Percentiles rank a stretch among this genome's conserved stretches.
These are phyloP conservation scores for Coffea eugenioides DNA, from an alignment of 257 asterid genomes.

Conservation along the genomic window DNA sequence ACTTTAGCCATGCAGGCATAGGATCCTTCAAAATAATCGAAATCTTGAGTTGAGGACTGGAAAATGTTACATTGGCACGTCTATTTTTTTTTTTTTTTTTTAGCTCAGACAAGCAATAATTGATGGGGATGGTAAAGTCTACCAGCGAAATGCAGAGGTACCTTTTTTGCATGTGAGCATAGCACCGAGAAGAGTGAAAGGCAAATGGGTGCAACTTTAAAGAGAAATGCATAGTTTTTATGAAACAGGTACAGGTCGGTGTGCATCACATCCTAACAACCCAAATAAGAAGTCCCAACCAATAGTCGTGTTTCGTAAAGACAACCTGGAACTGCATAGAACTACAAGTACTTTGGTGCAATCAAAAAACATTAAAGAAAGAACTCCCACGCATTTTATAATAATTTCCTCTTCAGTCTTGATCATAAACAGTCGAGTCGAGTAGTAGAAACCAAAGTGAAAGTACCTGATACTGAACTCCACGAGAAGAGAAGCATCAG, in stretches of 20 bases:
- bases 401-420: too few relatives aligned
- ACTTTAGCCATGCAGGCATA: background rate
- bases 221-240: too few relatives aligned
- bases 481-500: conserved; percentile 1
- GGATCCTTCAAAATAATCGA: background rate
- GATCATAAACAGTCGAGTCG: too few relatives aligned
- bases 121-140: background rate
- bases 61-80: background rate
- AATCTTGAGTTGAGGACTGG: background rate
- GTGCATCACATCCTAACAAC: conserved; percentile 33
- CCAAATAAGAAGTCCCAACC: conserved; percentile 9
- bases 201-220: background rate
- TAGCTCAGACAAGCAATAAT: background rate
- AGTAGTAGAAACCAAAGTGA: background rate
- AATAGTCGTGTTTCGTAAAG: background rate
- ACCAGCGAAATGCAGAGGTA: conserved; percentile 12
- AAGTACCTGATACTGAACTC: background rate
- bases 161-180: conserved; percentile 35
- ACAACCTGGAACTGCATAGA: conserved; percentile 14
- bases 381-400: background rate
- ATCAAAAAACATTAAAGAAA: background rate
- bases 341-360: background rate
- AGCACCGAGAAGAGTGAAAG: conserved; percentile 14
- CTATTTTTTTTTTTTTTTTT: background rate
- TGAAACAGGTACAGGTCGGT: conserved; percentile 5